Base-by-base conservation (phyloP, 2,329 filamentous ascomycete genomes). In the Arachnopeziza araneosa region DNA sequence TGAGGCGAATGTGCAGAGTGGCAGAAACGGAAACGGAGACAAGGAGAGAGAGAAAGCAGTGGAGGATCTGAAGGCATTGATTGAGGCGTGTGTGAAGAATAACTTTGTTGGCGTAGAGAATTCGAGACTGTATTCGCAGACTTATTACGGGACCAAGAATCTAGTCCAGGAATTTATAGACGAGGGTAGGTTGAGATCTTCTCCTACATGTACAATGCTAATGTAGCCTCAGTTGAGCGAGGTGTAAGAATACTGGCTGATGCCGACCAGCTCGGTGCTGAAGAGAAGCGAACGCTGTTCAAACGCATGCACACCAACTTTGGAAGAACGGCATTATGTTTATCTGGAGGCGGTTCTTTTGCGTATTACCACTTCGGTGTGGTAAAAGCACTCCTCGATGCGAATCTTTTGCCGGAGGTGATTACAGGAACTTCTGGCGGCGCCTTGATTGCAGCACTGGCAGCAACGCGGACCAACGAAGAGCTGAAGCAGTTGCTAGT, bases 321-420 rank as follows among this genome's bases (percentile, higher is more conserved):
- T 69, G 95, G 95, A 30, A 87, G 93, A 30, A 96, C 93, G 7
- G 95, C 95, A 0, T 80, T 99, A 2, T 99, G 93, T 71, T 79
- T 99, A 1, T 97, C 92, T 4, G 95, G 95, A 1, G 95, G 95
- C 0, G 95, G 93, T 2, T 90, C 90, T 0, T 97, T 99, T 75
- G 92, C 95, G 5, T 98, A 96, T 73, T 98, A 98, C 73, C 95
- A 99, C 73, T 91, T 97, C 65, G 95, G 95, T 12, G 90, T 99
- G 10, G 84, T 95, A 55, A 93, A 91, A 73, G 93, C 93, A 9
- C 80, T 98, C 4, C 79, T 98, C 6, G 95, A 98, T 69, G 90
- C 91, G 14, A 84, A 89, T 60, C 80, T 96, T 1, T 78, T 99
- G 0, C 95, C 95, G 0, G 89, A 96, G 64, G 93, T 99, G 67